phyloP scores from a whole-genome alignment of 495 filamentous ascomycete species.

The Xylaria sp. region DNA sequence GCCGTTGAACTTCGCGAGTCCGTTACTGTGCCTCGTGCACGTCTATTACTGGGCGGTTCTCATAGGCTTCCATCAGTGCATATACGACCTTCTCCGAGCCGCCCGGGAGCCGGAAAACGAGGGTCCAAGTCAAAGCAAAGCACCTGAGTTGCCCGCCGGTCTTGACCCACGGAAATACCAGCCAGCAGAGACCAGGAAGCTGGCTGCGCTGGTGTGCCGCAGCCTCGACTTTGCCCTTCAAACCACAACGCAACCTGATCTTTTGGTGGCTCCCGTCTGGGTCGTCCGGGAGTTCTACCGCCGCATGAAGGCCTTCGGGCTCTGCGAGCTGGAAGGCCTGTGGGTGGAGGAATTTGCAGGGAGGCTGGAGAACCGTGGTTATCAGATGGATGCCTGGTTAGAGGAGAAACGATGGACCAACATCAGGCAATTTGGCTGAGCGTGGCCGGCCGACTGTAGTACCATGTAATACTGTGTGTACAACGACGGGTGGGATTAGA shows the following conservation, averaged over 20 bases:
- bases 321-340: constrained; percentile 46
- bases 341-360: constrained; percentile 51
- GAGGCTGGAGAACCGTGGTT: constrained; percentile 36
- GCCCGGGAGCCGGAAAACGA: constrained; percentile 42
- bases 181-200: constrained; percentile 36
- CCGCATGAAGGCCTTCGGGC: constrained; percentile 35
- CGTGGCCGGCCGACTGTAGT: neutral
- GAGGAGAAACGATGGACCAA: constrained; percentile 39
- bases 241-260: constrained; percentile 47
- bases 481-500: neutral
- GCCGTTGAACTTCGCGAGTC: constrained; percentile 43
- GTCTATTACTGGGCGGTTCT: constrained; percentile 52
- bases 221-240: constrained; percentile 47
- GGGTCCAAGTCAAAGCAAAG: neutral
- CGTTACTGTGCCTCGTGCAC: constrained; percentile 43
- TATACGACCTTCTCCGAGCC: constrained; percentile 45
- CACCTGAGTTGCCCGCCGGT: constrained; percentile 33
- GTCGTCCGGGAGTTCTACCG: constrained; percentile 45
- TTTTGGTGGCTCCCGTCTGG: constrained; percentile 45
- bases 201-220: constrained; percentile 48
- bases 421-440: constrained; percentile 34
- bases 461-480: constrained; percentile 4
- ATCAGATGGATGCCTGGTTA: constrained; percentile 34
- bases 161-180: constrained; percentile 39
- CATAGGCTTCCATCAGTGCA: constrained; percentile 47